Evolutionary conservation across 257 asterid species (phyloP).

Genomic region (Jacaranda copaia): DNA sequence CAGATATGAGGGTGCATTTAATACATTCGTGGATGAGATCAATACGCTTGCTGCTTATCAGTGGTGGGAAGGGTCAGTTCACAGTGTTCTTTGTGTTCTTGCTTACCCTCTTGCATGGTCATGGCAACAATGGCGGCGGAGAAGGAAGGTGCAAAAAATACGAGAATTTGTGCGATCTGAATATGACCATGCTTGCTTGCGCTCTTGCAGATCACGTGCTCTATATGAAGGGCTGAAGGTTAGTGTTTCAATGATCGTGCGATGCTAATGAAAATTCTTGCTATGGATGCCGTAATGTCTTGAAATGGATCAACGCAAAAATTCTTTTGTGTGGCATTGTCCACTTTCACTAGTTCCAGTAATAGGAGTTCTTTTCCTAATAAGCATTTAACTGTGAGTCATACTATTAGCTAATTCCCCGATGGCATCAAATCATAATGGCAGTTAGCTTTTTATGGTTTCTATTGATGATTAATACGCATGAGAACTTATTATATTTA

Average conservation of each 20-base stretch:
- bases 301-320: conserved; percentile 21
- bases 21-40: conserved; percentile 86
- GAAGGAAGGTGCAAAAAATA: conserved; percentile 80
- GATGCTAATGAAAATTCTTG: neutral
- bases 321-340: conserved; percentile 15
- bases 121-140: conserved; percentile 98
- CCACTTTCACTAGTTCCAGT: neutral
- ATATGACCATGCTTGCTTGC: conserved; percentile 97
- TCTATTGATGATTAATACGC: too few relatives aligned
- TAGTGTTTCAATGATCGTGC: conserved; percentile 32
- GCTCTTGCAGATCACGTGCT: conserved; percentile 99
- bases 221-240: conserved; percentile 98
- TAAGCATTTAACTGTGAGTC: conserved; percentile 23
- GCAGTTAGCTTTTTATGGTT: too few relatives aligned
- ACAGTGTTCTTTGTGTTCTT: conserved; percentile 79
- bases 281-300: conserved; percentile 19
- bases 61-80: conserved; percentile 99
- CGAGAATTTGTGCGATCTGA: conserved; percentile 98
- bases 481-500: too few relatives aligned
- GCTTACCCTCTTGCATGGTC: conserved; percentile 98
- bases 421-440: neutral
- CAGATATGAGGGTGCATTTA: conserved; percentile 95
- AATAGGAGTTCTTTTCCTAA: conserved; percentile 10
- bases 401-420: neutral
- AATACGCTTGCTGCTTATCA: conserved; percentile 91